Conservation (phyloP, 257 asterid species). For the Forsythia viridissima region DNA sequence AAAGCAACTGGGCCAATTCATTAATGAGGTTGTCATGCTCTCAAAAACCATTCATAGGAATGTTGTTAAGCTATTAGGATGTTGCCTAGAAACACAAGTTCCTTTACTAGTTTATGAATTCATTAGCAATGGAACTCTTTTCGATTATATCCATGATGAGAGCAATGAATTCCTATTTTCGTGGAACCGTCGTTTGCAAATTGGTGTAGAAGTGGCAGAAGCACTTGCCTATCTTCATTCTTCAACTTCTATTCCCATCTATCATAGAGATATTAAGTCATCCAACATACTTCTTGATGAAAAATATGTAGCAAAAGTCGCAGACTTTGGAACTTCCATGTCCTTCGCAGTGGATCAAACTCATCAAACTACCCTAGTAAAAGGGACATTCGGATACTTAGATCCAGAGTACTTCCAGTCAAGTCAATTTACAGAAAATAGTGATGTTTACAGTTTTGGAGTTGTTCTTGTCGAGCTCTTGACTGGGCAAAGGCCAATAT, state of each 20-base stretch:
- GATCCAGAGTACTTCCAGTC: slow-evolving; percentile 42
- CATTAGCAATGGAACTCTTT: slow-evolving; percentile 18
- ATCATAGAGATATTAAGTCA: slow-evolving; percentile 29
- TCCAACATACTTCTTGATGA: slow-evolving; percentile 14
- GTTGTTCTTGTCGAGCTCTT: slow-evolving; percentile 17
- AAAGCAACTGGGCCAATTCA: slow-evolving; percentile 25
- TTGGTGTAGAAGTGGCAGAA: slow-evolving; percentile 19
- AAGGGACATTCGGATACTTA: slow-evolving; percentile 34
- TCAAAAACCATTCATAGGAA: slow-evolving; percentile 19
- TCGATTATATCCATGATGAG: not conserved
- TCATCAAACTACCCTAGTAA: slow-evolving; percentile 27
- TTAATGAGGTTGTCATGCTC: slow-evolving; percentile 24
- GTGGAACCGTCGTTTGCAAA: slow-evolving; percentile 13
- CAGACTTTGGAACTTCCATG: slow-evolving; percentile 35
- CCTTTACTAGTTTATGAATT: slow-evolving; percentile 24
- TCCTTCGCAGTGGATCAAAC: not conserved
- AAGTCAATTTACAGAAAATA: slow-evolving; percentile 25
- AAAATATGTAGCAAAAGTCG: slow-evolving; percentile 17
- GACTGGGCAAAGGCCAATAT: slow-evolving; percentile 10
- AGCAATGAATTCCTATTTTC: not conserved
- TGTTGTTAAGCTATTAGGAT: slow-evolving; percentile 23
- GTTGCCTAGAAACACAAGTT: slow-evolving; percentile 30
- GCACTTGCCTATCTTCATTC: slow-evolving; percentile 30
- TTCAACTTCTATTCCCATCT: slow-evolving; percentile 26
- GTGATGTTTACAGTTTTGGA: slow-evolving; percentile 39